Base-by-base conservation (phyloP, 2,329 filamentous ascomycete species). In the Curvularia hawaiiensis region DNA sequence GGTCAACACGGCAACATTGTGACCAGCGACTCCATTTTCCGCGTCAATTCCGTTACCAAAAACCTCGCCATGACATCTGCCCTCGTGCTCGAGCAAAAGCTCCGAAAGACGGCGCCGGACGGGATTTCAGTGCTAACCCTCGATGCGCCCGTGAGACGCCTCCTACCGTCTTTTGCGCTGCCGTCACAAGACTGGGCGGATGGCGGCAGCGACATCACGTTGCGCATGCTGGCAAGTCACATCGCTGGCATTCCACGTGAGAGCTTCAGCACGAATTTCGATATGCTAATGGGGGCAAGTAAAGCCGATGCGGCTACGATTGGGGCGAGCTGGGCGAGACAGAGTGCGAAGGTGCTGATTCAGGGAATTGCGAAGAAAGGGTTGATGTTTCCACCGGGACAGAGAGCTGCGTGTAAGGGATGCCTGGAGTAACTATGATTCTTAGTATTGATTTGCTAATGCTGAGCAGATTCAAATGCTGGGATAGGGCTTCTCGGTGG, bases 151-250 rank as follows among this genome's bases (percentile, higher is more conserved):
- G 60, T 72, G 2, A 63, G 67, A 3, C 31, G 47, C 4, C 45
- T 69, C 0, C 62, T 74, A 10, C 69, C 71, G 0, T 48, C 61
- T 2, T 73, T 74, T 18, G 47, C 58, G 4, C 57, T 74, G 0
- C 63, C 60, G 3, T 38, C 64, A 12, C 50, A 41, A 24, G 71
- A 74, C 54, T 74, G 72, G 72, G 44, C 62, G 18, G 62, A 70
- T 53, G 72, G 72, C 3, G 72, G 72, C 8, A 70, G 66, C 26
- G 70, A 72, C 10, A 73, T 74, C 30, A 72, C 70, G 0, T 44
- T 74, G 28, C 55, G 62, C 3, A 72, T 74, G 70, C 59, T 73
- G n/a, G 70, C 69, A 4, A 72, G 65, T n/a, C 70, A 74, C 18
- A 74, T 58, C 9, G 65, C 67, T 5, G 71, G 71, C 1, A 46